Evolutionary conservation across 768 basidiomycete genomes (phyloP).

Genomic region (Boletus insuetus): DNA sequence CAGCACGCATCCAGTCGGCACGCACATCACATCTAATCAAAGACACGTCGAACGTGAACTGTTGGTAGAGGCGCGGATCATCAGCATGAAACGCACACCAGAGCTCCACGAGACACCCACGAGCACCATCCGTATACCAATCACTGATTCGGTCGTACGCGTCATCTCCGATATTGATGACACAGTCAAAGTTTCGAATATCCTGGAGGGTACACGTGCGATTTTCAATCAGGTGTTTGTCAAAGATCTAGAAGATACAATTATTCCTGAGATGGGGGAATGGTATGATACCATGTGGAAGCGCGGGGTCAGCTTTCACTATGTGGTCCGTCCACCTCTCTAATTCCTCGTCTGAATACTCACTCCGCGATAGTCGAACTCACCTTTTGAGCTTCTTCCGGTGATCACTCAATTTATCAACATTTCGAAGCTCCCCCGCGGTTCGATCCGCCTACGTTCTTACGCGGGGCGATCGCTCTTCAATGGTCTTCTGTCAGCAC

Average conservation of each 20-base stretch:
- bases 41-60: constrained; percentile 42
- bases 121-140: constrained; percentile 37
- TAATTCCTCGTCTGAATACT: not conserved
- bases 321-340: constrained; percentile 61
- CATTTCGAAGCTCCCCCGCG: constrained; percentile 64
- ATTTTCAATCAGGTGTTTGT: constrained; percentile 94
- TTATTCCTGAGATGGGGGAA: constrained; percentile 80
- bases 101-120: constrained; percentile 35
- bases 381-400: constrained; percentile 81
- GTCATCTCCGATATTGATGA: constrained; percentile 95
- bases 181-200: constrained; percentile 66
- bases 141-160: constrained; percentile 64
- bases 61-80: constrained; percentile 51
- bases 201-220: constrained; percentile 74
- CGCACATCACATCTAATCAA: constrained; percentile 59
- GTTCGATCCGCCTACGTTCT: constrained; percentile 79
- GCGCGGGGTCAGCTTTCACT: constrained; percentile 78
- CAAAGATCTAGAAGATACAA: constrained; percentile 71
- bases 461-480: constrained; percentile 84
- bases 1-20: constrained; percentile 54
- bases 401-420: constrained; percentile 74
- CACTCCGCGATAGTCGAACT: constrained; percentile 65
- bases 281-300: constrained; percentile 73
- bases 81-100: constrained; percentile 38
- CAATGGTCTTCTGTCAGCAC: constrained; percentile 76